Conservation (phyloP, 2,329 filamentous ascomycete species). For the Alternaria metachromatica region DNA sequence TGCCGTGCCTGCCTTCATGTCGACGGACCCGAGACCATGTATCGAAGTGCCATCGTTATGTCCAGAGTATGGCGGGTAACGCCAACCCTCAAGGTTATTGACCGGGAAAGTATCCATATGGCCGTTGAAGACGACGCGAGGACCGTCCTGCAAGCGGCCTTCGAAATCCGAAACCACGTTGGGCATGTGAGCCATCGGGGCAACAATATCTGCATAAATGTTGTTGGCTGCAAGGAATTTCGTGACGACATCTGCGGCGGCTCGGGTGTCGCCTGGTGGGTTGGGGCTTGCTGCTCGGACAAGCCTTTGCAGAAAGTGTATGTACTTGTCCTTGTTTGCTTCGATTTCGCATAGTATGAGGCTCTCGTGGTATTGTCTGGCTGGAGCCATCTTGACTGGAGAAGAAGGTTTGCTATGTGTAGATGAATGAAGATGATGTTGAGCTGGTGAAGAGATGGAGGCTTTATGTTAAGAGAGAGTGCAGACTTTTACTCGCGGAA, state of each 20-base stretch:
- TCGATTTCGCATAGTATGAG: neutral
- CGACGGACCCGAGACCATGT: neutral
- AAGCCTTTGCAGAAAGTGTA: neutral
- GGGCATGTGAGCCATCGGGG: neutral
- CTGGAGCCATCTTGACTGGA: neutral
- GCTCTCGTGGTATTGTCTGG: neutral
- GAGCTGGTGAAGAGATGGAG: neutral
- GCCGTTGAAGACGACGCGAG: neutral
- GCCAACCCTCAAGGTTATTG: neutral
- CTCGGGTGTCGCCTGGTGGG: neutral
- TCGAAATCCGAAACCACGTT: neutral
- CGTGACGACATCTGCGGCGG: neutral
- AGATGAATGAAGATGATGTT: neutral
- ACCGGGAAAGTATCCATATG: neutral
- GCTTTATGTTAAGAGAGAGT: neutral
- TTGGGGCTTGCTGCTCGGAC: neutral
- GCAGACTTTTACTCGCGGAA: neutral
- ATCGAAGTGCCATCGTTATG: neutral
- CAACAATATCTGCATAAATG: neutral
- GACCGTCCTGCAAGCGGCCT: neutral
- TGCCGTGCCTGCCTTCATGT: neutral
- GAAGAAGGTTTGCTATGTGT: neutral
- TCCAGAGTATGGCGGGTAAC: neutral
- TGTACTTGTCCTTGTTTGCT: neutral
- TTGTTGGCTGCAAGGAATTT: neutral